These are phyloP conservation scores for Umbilicaria muhlenbergii DNA, from an alignment of 495 filamentous ascomycete species.

Conservation along the genomic window DNA sequence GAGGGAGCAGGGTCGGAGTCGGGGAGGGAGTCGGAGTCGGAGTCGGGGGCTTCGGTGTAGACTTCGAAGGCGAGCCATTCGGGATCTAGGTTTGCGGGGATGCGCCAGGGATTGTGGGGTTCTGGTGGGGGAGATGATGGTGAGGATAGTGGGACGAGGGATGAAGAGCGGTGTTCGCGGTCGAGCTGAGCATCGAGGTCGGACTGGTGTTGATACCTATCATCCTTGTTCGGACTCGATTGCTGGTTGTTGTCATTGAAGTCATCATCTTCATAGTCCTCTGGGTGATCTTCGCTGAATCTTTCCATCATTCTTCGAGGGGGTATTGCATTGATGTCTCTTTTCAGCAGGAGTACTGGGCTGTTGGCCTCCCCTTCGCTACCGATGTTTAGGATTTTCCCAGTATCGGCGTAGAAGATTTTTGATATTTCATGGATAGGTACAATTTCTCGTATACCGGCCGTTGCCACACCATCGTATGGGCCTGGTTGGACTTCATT, in stretches of 20 bases:
- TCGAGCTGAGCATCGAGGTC: background rate
- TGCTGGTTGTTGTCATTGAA: conserved; percentile 1
- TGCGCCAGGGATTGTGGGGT: conserved; percentile 33
- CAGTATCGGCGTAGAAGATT: conserved; percentile 95
- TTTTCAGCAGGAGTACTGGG: conserved; percentile 74
- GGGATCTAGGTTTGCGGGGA: conserved; percentile 71
- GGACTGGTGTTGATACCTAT: background rate
- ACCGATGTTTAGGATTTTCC: conserved; percentile 82
- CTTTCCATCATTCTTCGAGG: conserved; percentile 51
- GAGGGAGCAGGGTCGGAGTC: conserved; percentile 15
- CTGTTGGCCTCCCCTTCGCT: conserved; percentile 64
- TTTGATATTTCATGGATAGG: conserved; percentile 88
- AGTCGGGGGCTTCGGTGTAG: conserved; percentile 46
- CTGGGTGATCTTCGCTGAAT: conserved; percentile 19
- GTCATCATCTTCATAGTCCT: conserved; percentile 10
- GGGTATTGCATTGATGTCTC: conserved; percentile 60
- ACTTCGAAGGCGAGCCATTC: conserved; percentile 97
- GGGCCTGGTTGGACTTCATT: conserved; percentile 37
- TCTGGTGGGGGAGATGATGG: background rate
- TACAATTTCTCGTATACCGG: conserved; percentile 70
- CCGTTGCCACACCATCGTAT: conserved; percentile 54
- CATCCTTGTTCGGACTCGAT: background rate
- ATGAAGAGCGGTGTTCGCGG: background rate
- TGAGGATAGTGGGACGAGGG: background rate
- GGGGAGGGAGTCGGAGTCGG: conserved; percentile 43